Conservation (phyloP, 2,329 filamentous ascomycete genomes). For the Apiospora malaysiana region DNA sequence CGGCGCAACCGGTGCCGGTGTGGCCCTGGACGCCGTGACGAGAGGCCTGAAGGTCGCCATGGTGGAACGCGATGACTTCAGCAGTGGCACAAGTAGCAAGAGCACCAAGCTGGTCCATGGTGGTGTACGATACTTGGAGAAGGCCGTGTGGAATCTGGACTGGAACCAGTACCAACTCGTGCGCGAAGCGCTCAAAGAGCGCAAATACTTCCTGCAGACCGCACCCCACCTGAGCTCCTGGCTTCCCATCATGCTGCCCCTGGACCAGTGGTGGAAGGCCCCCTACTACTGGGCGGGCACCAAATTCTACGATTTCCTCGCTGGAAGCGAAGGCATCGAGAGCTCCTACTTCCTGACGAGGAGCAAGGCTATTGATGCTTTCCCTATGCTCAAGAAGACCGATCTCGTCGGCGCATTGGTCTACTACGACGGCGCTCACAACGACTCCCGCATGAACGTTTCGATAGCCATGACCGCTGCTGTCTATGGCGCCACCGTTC, state of each 20-base stretch:
- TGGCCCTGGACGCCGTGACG: conserved; percentile 74
- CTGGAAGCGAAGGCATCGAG: conserved; percentile 86
- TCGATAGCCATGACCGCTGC: conserved; percentile 87
- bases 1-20: conserved; percentile 73
- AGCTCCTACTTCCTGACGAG: conserved; percentile 87
- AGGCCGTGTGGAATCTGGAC: conserved; percentile 77
- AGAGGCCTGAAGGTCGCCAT: conserved; percentile 74
- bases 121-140: conserved; percentile 76
- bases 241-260: conserved; percentile 78
- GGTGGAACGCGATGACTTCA: conserved; percentile 76
- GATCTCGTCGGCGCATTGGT: conserved; percentile 82
- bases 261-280: conserved; percentile 78
- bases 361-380: conserved; percentile 84
- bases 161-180: conserved; percentile 76
- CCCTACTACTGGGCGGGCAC: conserved; percentile 80
- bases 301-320: conserved; percentile 85
- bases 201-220: conserved; percentile 77
- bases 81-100: conserved; percentile 75
- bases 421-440: conserved; percentile 92
- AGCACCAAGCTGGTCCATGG: conserved; percentile 81
- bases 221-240: conserved; percentile 76
- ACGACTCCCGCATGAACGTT: conserved; percentile 92
- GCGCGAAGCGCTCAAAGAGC: conserved; percentile 74
- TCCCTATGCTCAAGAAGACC: conserved; percentile 85
- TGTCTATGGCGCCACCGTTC: conserved; percentile 82